Base-by-base conservation (phyloP, 305 asterid species). In the Fraxinus dipetala region DNA sequence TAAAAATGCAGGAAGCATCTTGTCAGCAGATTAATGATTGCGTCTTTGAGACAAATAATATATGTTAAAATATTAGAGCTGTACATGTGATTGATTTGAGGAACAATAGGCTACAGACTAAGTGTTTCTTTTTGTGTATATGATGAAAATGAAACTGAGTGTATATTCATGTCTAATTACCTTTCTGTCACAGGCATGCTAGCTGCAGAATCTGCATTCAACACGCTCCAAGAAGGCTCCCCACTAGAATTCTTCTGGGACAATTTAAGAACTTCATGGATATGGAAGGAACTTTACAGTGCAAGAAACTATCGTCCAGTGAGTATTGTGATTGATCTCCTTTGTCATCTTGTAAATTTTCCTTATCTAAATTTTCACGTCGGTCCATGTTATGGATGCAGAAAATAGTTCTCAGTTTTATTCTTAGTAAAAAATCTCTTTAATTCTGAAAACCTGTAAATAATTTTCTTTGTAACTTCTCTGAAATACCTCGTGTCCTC, bases 231-330 rank as follows among this genome's bases (percentile, higher is more conserved):
- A 59, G 90, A 89, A 81, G 97, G 93, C 11, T 80, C 93, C 48
- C 63, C 88, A 72, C 81, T 92, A 85, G 97, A 93, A 82, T 77
- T 83, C 83, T 93, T 90, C 85, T 95, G 99, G 99, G 93, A 91
- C 85, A 90, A 87, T 69, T 86, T 95, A 85, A 89, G 79, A 89
- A 91, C 85, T 86, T 95, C 99, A 18, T 95, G 99, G 98, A 86
- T 95, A 85, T 96, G 98, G 98, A 87, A 90, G 86, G 99, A 96
- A 86, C 98, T 96, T 85, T 80, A 94, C 83, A 32, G 75, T 59
- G 99, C 98, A 80, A 93, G 99, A 87, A 96, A 96, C 78, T 96
- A 91, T 88, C 98, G 99, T 38, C 99, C 98, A 31, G 99, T 96
- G 85, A 94, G 98, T 85, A 31, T 69, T 79, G 59, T 43, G 38